Percentiles rank a stretch among this genome's conserved stretches.
phyloP scores from a whole-genome alignment of 2,329 filamentous ascomycete genomes.

The Xylaria sp. region DNA sequence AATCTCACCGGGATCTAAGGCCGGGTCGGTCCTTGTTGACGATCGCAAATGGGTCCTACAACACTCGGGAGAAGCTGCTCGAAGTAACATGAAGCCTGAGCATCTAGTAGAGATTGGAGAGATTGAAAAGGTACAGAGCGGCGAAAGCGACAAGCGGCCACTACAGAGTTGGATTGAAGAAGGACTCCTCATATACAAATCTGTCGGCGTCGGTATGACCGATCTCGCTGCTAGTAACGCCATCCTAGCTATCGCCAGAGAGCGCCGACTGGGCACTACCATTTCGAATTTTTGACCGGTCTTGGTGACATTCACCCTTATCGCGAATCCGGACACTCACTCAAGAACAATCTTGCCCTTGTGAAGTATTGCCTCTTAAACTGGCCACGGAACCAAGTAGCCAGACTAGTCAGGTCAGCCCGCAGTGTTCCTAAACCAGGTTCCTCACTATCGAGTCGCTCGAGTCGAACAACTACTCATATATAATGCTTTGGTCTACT shows the following conservation, averaged over 20 bases:
- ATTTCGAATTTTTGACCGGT: constrained; percentile 26
- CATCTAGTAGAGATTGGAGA: constrained; percentile 31
- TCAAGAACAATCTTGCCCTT: not conserved
- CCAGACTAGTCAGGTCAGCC: no score
- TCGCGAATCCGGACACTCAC: not conserved
- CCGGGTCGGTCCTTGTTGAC: constrained; percentile 32
- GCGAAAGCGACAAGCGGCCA: not conserved
- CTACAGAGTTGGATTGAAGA: constrained; percentile 22
- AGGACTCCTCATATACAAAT: constrained; percentile 35
- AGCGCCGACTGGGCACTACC: constrained; percentile 29
- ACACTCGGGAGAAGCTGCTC: constrained; percentile 31
- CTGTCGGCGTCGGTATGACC: constrained; percentile 34
- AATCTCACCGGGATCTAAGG: constrained; percentile 8
- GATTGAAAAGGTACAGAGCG: not conserved
- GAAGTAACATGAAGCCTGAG: constrained; percentile 20
- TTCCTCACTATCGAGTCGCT: no score
- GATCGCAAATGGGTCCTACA: constrained; percentile 31
- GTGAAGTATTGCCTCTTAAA: not conserved
- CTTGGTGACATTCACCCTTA: not conserved
- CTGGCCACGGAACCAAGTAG: not conserved
- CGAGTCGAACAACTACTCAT: no score
- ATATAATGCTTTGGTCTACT: not conserved
- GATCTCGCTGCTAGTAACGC: constrained; percentile 36
- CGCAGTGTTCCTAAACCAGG: no score
- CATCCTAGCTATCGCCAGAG: constrained; percentile 30